A percentile compares a stretch with the other conserved stretches of the same genome.
phyloP scores from a whole-genome alignment of 2,329 filamentous ascomycete genomes.

The Ascochyta pisi region DNA sequence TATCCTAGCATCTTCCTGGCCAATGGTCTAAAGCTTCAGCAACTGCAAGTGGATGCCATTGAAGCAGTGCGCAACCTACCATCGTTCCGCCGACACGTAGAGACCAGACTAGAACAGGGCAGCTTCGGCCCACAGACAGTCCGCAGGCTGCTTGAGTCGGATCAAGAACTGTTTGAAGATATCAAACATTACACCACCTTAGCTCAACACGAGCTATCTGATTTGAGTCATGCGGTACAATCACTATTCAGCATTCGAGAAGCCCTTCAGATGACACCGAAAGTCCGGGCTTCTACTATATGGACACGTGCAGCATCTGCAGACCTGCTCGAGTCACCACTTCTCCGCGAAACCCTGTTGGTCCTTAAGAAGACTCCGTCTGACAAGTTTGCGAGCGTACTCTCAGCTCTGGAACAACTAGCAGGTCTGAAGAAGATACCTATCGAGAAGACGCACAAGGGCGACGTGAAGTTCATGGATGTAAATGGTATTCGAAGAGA shows the following conservation, averaged over 20 bases:
- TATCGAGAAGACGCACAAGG: constrained; percentile 10
- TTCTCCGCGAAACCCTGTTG: constrained; percentile 62
- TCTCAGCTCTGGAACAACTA: constrained; percentile 43
- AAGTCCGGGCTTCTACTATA: constrained; percentile 53
- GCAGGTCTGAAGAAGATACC: neutral
- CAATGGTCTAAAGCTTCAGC: constrained; percentile 38
- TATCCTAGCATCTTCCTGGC: constrained; percentile 70
- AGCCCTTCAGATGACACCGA: constrained; percentile 45
- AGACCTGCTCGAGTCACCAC: constrained; percentile 60
- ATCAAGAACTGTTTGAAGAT: constrained; percentile 61
- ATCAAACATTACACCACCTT: constrained; percentile 43
- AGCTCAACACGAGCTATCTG: constrained; percentile 49
- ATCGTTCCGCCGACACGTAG: constrained; percentile 62
- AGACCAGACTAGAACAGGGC: neutral
- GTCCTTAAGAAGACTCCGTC: constrained; percentile 67
- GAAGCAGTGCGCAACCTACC: constrained; percentile 71
- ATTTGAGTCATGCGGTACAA: constrained; percentile 49
- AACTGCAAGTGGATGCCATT: constrained; percentile 66
- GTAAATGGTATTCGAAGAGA: constrained; percentile 42
- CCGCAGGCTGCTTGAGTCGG: constrained; percentile 65
- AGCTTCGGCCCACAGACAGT: constrained; percentile 50
- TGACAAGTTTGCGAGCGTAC: constrained; percentile 56
- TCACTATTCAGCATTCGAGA: constrained; percentile 48
- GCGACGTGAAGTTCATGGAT: constrained; percentile 30
- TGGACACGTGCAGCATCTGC: constrained; percentile 68